A percentile compares a stretch with the other conserved stretches of the same genome.
phyloP scores from a whole-genome alignment of 129 eudicot genomes.

The Lactuca saligna region DNA sequence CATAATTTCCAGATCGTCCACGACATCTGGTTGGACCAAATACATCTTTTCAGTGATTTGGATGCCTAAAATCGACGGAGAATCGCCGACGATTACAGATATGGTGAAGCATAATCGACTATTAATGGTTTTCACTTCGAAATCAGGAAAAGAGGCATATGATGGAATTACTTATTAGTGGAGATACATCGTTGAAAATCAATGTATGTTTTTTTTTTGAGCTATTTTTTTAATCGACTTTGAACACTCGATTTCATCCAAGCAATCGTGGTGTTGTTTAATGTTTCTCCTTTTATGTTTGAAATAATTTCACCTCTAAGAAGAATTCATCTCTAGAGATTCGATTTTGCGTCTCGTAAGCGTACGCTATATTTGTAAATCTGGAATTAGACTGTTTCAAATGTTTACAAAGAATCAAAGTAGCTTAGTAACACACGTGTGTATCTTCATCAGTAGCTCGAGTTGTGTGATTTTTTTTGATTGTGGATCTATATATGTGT shows the following conservation, averaged over 20 bases:
- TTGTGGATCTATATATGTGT: too few relatives aligned
- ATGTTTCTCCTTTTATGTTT: too few relatives aligned
- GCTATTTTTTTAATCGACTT: not conserved
- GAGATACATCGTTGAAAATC: constrained; percentile 87
- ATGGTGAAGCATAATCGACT: constrained; percentile 82
- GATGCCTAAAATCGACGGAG: constrained; percentile 84
- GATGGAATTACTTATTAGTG: constrained; percentile 87
- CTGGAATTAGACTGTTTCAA: too few relatives aligned
- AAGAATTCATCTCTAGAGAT: too few relatives aligned
- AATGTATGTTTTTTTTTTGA: constrained; percentile 53
- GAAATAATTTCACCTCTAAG: too few relatives aligned
- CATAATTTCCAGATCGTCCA: constrained; percentile 40
- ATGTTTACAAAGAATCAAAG: too few relatives aligned
- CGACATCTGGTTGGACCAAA: constrained; percentile 62
- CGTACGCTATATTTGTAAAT: too few relatives aligned
- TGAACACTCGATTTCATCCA: not conserved
- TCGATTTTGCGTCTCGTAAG: too few relatives aligned
- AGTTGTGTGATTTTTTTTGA: too few relatives aligned
- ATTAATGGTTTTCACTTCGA: constrained; percentile 73
- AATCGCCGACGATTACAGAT: constrained; percentile 92
- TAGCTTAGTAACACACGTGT: too few relatives aligned
- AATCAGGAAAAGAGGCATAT: constrained; percentile 59
- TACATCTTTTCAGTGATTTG: constrained; percentile 67
- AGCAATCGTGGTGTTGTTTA: too few relatives aligned
- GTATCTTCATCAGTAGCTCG: too few relatives aligned